A percentile compares a stretch with the other conserved stretches of the same genome.
These are phyloP conservation scores for Solanum hybrid DNA, from an alignment of 305 asterid genomes.

Conservation along the genomic window DNA sequence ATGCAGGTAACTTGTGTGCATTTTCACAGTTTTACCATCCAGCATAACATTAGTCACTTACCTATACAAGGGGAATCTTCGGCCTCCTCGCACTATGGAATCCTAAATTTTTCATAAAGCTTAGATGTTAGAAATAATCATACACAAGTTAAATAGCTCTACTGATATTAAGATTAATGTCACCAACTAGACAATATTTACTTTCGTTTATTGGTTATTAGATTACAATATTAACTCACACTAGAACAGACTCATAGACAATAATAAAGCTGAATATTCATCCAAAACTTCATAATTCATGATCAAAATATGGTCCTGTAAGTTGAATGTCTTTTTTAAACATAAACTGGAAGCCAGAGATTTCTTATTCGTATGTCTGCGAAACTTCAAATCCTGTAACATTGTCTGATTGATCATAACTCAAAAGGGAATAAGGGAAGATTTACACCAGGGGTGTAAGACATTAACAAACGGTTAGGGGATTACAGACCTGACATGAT, in stretches of 20 bases:
- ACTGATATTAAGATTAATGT: not conserved
- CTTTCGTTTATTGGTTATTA: not conserved
- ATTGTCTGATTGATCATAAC: not conserved
- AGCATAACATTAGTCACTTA: conserved; percentile 16
- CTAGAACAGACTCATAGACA: not conserved
- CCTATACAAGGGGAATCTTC: conserved; percentile 86
- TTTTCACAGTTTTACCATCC: not conserved
- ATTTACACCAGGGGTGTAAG: not conserved
- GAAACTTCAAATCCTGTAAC: not conserved
- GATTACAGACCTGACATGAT: not conserved
- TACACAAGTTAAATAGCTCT: not conserved
- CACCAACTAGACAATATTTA: not conserved
- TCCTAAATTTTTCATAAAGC: conserved; percentile 44
- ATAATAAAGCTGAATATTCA: not conserved
- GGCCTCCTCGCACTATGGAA: conserved; percentile 74
- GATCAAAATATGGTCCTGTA: not conserved
- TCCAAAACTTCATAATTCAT: not conserved
- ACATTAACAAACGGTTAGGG: not conserved
- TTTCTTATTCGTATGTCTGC: not conserved
- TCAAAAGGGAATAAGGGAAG: not conserved
- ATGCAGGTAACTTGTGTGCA: not conserved
- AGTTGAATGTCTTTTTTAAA: not conserved
- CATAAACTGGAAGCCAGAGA: not conserved
- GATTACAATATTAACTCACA: not conserved
- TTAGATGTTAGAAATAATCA: conserved; percentile 1